Evolutionary conservation across 2,329 filamentous ascomycete species (phyloP), one percentile per base, ranked within the genome.

Genomic region (Neocucurbitaria cava): DNA sequence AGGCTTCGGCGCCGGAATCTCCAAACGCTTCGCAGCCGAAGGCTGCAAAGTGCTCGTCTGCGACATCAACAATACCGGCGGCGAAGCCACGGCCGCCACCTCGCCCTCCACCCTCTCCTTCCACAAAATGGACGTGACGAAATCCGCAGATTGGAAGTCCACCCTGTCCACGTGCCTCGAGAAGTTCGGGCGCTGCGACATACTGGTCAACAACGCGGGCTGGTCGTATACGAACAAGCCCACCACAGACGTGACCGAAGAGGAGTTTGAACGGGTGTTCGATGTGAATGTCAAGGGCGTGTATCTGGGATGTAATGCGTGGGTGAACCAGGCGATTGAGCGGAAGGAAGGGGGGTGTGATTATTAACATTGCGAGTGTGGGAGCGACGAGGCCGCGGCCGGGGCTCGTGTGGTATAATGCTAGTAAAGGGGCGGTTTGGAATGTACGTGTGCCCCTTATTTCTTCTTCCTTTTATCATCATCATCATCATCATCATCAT

Each of bases 211-310:
- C 58, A 87, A 87, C 47, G 85, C 87, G 3, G 86, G 85, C 1
- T 79, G 79, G 47, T 83, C 80, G 0, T 83, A 86, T 53, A 81
- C 81, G 28, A 77, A 76, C 58, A 77, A 78, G 77, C 81, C 86
- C 0, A 89, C 87, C 0, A 74, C 82, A 24, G 80, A 86, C 0
- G 88, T 90, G 2, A 87, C 85, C 0, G 86, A 89, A 48, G 78
- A 80, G 4, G 88, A 90, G 43, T 90, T 88, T 56, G 86, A 90
- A 62, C 78, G 82, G 41, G 84, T 87, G 33, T 87, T 90, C 70
- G 82, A 82, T 49, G 86, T 90, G 56, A 90, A 91, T 60, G 86
- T 90, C 56, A 89, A 88, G 74, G 83, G 84, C 2, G 81, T 90
- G 41, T 91, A 83, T 70, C 71, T 85, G 18, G 86, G 85, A 0